Evolutionary conservation across 768 basidiomycete genomes (phyloP), one percentile per base, ranked within the genome.

Genomic region (Neoboletus subvelutipes): DNA sequence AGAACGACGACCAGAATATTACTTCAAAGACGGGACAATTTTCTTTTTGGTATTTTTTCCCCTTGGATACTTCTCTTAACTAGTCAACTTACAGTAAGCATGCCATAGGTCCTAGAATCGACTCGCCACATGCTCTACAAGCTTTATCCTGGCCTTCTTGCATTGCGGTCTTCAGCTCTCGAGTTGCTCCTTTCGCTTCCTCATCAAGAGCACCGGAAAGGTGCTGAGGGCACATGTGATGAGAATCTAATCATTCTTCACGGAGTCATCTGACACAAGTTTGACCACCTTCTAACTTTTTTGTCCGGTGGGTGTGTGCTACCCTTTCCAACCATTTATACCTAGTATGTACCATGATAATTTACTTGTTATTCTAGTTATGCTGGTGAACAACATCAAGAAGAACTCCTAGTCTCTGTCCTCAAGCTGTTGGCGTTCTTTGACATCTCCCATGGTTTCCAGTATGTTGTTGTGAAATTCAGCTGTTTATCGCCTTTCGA

Each of bases 391-490:
- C 6, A 57, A 2, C n/a, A 48, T 6, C 45, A 31, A 13, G 7
- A 56, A 31, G 56, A 61, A 10, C 57, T 24, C 11, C n/a, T 61
- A 1, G 31, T 57, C 2, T 20, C 50, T 0, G 28, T 61, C 1
- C 60, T 57, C 34, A 61, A 61, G 7, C 18, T 57, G 1, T 61
- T 50, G 0, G 20, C 36, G 0, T 58, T 54, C 47, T 57, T 52
- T 15, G 41, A 58, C 4, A 61, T 64, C 29, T 10, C 1, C 1
- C n/a, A 49, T 12, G 59, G 62, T 0, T 61, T 20, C 9, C 29
- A 55, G 20, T 55, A 52, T 39, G 52, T 57, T 2, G 10, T 64
- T 18, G 15, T 52, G 1, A 54, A 61, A 7, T 57, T 64, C 22
- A 24, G 6, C 0, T 18, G 40, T 7, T 1, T 55, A 1, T 46